Base-by-base conservation (phyloP, 139 green algal species). In the Micractinium conductrix region DNA sequence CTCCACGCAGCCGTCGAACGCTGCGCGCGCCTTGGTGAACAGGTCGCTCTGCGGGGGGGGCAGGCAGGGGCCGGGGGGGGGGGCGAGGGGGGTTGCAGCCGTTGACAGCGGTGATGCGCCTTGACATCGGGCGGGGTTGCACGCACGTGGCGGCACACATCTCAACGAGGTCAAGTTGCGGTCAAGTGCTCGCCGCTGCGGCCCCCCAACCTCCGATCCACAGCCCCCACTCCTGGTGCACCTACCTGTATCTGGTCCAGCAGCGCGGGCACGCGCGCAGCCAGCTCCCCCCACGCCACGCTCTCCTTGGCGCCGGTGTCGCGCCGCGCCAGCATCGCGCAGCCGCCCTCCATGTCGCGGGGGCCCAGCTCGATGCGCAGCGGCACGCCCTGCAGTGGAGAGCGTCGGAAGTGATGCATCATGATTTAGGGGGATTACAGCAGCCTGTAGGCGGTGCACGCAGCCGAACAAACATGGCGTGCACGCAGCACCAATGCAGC, bases 321-420 rank as follows among this genome's bases (percentile, higher is more conserved):
- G 40, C 97, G 87, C 28, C 97, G 92, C 30, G 93, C 97, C 50
- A 97, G 33, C 86, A 99, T 91, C 74, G 96, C 93, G 79, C 84
- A 62, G 63, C 90, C 65, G 79, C 92, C 94, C 42, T 97, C 92
- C 89, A 99, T 95, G 90, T 99, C 97, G 80, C 93, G 94, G n/a
- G 94, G 95, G 0, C 97, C 97, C 48, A 99, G 88, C 92, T 99
- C 97, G 53, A 97, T 53, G 35, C 97, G 93, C 12, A 99, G 67
- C 33, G 97, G 97, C 60, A 99, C 92, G 42, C 97, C 97, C 90
- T 92, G 88, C 43, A 33, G 58, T 67, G 9, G 19, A 19, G 58
- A 24, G 10, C 48, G 48, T 58, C 12, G 48, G 48, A 58, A 16
- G 16, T 58, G 48, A 58, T 58, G 48, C 48, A 14, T 58, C 10